Base-by-base conservation (phyloP, 106 monocot genomes). In the Agapanthus africanus region DNA sequence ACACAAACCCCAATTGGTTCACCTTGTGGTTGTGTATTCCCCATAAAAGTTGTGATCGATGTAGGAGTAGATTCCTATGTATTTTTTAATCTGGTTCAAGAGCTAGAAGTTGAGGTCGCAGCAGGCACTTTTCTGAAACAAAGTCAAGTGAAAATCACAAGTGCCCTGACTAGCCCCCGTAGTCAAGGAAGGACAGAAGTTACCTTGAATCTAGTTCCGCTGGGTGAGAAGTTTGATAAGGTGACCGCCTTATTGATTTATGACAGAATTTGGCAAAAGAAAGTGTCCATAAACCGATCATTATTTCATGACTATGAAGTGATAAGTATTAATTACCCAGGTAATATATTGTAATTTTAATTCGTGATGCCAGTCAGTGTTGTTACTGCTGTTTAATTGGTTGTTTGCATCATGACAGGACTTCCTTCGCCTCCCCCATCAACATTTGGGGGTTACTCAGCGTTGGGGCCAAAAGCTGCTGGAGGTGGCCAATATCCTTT, bases 11-110 rank as follows among this genome's bases (percentile, higher is more conserved):
- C 91, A 66, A 71, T 88, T 70, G 95, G 83, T 33, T 88, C 95
- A 22, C 95, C 95, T 22, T 95, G 95, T 82, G 95, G 83, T 32
- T 95, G 95, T 76, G 88, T 95, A 26, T 84, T 76, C 7, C 95
- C 95, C 11, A 76, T 95, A 63, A 66, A 77, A 86, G 77, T 95
- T 41, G 79, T 81, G 37, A 75, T 95, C 62, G 91, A 91, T 65
- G 73, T 95, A 22, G 83, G 73, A 30, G 76, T 95, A 25, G 75
- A 79, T 52, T 81, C 88, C 32, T 86, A 83, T 84, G 73, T 73
- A 46, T 71, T 95, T 65, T 85, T 95, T 68, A 75, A 77, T 59
- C 81, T 79, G 28, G 79, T 91, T 57, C 74, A 69, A 40, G 95
- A 95, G 54, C 71, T 95, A 37, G 95, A 95, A 77, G 71, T 83